A percentile compares a stretch with the other conserved stretches of the same genome.
Evolutionary conservation across 2,329 filamentous ascomycete genomes (phyloP).

Genomic region (Chaetomium sp.): DNA sequence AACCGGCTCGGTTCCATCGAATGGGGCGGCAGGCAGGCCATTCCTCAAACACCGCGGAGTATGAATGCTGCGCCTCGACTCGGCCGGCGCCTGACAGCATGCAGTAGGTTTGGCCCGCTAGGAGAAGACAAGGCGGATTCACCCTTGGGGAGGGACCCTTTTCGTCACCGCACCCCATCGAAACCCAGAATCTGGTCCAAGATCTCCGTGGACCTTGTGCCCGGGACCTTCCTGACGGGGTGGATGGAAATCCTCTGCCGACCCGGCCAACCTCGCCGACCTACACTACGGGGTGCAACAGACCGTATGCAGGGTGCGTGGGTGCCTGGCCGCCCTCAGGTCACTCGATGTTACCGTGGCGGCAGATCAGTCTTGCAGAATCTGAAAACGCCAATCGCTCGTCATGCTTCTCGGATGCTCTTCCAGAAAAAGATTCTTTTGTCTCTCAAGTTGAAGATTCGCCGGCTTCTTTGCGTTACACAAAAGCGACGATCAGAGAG

Average conservation of each 20-base stretch:
- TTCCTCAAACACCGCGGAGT: neutral
- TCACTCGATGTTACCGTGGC: neutral
- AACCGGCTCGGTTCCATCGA: neutral
- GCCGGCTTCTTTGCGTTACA: neutral
- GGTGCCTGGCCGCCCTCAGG: neutral
- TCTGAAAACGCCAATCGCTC: neutral
- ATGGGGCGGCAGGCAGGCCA: neutral
- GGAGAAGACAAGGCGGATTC: slow-evolving; percentile 8
- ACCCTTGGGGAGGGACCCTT: too few species aligned
- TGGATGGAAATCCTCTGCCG: neutral
- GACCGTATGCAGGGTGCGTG: neutral
- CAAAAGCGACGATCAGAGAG: neutral
- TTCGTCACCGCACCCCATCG: neutral
- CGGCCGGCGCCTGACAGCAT: neutral
- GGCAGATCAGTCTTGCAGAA: neutral
- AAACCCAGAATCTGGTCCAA: neutral
- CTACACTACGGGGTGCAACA: neutral
- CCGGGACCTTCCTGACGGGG: neutral
- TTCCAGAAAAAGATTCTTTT: neutral
- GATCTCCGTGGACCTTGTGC: slow-evolving; percentile 7
- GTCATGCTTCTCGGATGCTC: neutral
- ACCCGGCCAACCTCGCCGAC: neutral
- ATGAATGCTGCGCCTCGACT: slow-evolving; percentile 7
- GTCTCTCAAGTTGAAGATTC: neutral
- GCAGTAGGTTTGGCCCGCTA: neutral